Percentiles rank a stretch among this genome's conserved stretches.
Evolutionary conservation across 2,329 filamentous ascomycete genomes (phyloP).

Genomic region (Helotiales sp.): DNA sequence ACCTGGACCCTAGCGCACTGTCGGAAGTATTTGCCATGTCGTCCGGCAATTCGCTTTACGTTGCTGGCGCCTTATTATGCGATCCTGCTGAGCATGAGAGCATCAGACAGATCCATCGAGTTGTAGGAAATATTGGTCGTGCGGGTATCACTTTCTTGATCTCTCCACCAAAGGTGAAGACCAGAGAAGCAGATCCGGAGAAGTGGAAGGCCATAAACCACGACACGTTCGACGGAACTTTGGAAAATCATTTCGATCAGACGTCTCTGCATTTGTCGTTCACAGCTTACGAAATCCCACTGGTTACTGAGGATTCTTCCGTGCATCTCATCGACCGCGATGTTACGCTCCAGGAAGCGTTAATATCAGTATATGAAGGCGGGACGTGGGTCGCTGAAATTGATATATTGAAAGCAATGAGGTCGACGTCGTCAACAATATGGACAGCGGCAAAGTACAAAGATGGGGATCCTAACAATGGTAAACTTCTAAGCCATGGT

Average conservation of each 20-base stretch:
- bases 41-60: slow-evolving; percentile 30
- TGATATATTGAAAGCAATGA: slow-evolving; percentile 20
- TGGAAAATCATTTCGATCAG: slow-evolving; percentile 6
- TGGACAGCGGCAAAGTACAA: neutral
- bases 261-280: slow-evolving; percentile 27
- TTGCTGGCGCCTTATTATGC: slow-evolving; percentile 22
- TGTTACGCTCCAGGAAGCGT: slow-evolving; percentile 20
- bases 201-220: slow-evolving; percentile 16
- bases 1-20: neutral
- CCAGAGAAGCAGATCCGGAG: slow-evolving; percentile 1
- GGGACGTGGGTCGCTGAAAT: slow-evolving; percentile 28
- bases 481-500: neutral
- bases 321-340: slow-evolving; percentile 18
- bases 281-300: slow-evolving; percentile 16
- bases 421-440: neutral
- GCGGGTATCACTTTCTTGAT: slow-evolving; percentile 17
- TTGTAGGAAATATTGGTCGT: slow-evolving; percentile 26
- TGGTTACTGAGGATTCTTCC: slow-evolving; percentile 11
- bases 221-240: slow-evolving; percentile 8
- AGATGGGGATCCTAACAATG: too few species aligned
- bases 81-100: slow-evolving; percentile 21
- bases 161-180: slow-evolving; percentile 9
- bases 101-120: slow-evolving; percentile 16
- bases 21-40: slow-evolving; percentile 27
- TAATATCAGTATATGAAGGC: slow-evolving; percentile 26